Base-by-base conservation (phyloP, 441 rosid species). In the Hura crepitans region DNA sequence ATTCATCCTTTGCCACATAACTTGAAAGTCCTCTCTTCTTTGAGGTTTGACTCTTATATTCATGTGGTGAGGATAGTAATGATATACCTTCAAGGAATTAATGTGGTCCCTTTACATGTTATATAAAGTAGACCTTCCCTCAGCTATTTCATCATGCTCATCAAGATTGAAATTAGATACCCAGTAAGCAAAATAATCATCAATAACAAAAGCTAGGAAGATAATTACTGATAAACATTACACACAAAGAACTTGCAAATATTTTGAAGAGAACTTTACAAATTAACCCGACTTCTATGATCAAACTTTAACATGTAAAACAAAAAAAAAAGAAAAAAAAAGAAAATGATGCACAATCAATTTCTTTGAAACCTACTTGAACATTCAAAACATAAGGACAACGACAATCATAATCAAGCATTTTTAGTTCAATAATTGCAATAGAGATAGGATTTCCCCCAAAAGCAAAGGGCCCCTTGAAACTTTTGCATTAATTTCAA, bases 11-110 rank as follows among this genome's bases (percentile, higher is more conserved):
- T 33, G 42, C 79, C 63, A 53, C 75, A 75, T 76, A 83, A 66
- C 81, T 78, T 45, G 87, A 80, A 61, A 84, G 74, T 71, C 85
- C 88, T 45, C 84, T 82, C 78, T 84, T 82, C 75, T 82, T 87
- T 67, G 83, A 86, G 58, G 75, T 71, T 72, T 87, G 93, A 75
- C 82, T 81, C 75, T 90, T 81, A 75, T 90, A 90, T 74, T 86
- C 84, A 66, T 92, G 97, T 18, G 99, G 98, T 68, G 98, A 93
- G 25, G 99, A 90, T 5, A 98, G 98, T 66, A 96, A 77, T 46
- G 99, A 96, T 25, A 90, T 88, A 75, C 97, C 80, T 87, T 96
- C 73, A 88, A 97, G 62, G 98, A 86, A 84, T 85, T 84, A 60
- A 84, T 59, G 70, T 80, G 85, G 67, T 82, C 88, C 76, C 83